Evolutionary conservation across 202 grass and related monocot species (phyloP).

Genomic region (Brachypodium distachyon): DNA sequence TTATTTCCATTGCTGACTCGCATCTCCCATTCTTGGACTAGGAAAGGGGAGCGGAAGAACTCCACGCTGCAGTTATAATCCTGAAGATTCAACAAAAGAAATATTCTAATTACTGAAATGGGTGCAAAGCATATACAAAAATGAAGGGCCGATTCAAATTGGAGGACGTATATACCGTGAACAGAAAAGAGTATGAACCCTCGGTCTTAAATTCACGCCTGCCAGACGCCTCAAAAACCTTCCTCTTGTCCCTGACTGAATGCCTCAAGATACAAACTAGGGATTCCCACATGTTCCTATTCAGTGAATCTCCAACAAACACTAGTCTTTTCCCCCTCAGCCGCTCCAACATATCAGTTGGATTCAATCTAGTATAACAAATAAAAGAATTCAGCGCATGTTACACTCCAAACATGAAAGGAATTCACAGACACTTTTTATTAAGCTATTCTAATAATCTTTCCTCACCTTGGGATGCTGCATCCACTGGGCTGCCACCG

Average conservation of each 20-base stretch:
- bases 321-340: slow-evolving; percentile 84
- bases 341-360: slow-evolving; percentile 88
- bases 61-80: slow-evolving; percentile 91
- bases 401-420: background rate
- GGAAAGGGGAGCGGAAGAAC: slow-evolving; percentile 88
- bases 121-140: background rate
- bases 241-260: slow-evolving; percentile 77
- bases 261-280: slow-evolving; percentile 83
- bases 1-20: slow-evolving; percentile 34
- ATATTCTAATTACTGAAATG: background rate
- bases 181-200: slow-evolving; percentile 92
- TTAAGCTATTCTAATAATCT: background rate
- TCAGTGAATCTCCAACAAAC: slow-evolving; percentile 90
- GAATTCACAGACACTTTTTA: slow-evolving; percentile 19
- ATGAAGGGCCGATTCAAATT: background rate
- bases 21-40: slow-evolving; percentile 81
- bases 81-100: slow-evolving; percentile 33
- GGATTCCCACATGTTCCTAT: slow-evolving; percentile 99
- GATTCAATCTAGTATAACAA: slow-evolving; percentile 63
- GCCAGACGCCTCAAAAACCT: slow-evolving; percentile 95
- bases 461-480: slow-evolving; percentile 76
- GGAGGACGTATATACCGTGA: slow-evolving; percentile 47
- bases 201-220: slow-evolving; percentile 80
- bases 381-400: slow-evolving; percentile 3
- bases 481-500: slow-evolving; percentile 83